Evolutionary conservation across 768 basidiomycete species (phyloP).

Genomic region (Tylopilus intermedius): DNA sequence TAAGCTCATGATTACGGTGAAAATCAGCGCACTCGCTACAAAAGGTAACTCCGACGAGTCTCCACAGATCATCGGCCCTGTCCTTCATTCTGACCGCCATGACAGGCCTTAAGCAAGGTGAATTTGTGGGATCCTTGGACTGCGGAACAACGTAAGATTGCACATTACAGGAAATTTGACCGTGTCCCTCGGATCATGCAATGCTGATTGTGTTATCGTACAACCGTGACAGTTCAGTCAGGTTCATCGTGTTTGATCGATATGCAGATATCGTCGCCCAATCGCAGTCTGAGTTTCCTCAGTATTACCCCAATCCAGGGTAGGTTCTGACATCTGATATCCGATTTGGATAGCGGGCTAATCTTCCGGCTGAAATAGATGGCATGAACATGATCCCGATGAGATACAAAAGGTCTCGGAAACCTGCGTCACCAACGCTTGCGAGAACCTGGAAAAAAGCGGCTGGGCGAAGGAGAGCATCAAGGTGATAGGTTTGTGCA

Average conservation of each 20-base stretch:
- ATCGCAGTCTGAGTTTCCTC: conserved; percentile 89
- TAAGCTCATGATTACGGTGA: neutral
- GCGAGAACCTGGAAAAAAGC: conserved; percentile 60
- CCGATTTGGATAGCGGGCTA: neutral
- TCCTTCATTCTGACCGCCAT: conserved; percentile 18
- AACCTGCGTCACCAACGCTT: conserved; percentile 67
- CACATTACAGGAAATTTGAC: neutral
- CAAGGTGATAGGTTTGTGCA: conserved; percentile 80
- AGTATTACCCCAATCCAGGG: conserved; percentile 89
- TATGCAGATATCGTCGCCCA: conserved; percentile 83
- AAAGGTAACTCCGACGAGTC: conserved; percentile 9
- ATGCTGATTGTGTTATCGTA: conserved; percentile 2
- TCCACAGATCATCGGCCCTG: neutral
- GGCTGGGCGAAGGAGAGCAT: conserved; percentile 81
- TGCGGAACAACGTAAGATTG: conserved; percentile 89
- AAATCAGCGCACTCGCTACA: neutral
- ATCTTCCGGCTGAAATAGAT: conserved; percentile 40
- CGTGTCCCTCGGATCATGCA: neutral
- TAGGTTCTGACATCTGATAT: conserved; percentile 27
- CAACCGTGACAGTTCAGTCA: conserved; percentile 58
- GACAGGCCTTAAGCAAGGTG: conserved; percentile 50
- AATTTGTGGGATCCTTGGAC: conserved; percentile 90
- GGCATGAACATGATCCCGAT: conserved; percentile 91
- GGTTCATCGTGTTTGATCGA: conserved; percentile 88
- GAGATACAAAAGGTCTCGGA: conserved; percentile 77